phyloP scores from a whole-genome alignment of 305 asterid genomes.

The Fraxinus sp. region DNA sequence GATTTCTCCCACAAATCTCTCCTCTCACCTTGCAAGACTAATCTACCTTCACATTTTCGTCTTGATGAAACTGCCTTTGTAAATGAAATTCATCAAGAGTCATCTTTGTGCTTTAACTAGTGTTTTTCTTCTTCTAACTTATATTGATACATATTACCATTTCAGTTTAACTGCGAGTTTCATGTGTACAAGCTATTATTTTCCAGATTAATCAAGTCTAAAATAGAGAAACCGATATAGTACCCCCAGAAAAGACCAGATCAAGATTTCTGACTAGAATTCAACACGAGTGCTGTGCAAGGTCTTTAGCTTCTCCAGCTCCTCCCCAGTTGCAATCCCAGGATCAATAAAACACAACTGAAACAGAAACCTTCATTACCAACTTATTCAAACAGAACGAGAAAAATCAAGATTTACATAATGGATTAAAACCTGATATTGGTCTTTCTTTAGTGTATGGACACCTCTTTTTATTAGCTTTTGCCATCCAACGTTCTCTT shows the following conservation, averaged over 20 bases:
- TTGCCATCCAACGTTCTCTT: slow-evolving; percentile 72
- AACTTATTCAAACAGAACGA: slow-evolving; percentile 14
- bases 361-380: slow-evolving; percentile 23
- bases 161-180: background rate
- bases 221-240: background rate
- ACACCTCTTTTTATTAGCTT: slow-evolving; percentile 68
- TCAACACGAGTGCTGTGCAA: slow-evolving; percentile 47
- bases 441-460: slow-evolving; percentile 68
- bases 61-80: background rate
- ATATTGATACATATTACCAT: background rate
- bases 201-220: background rate
- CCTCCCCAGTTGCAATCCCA: slow-evolving; percentile 67
- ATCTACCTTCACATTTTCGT: background rate
- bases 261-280: slow-evolving; percentile 35
- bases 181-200: background rate
- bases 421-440: slow-evolving; percentile 59
- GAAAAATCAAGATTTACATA: background rate
- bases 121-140: background rate
- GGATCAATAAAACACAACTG: slow-evolving; percentile 71
- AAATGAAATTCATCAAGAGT: slow-evolving; percentile 1
- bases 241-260: background rate
- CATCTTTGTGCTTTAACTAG: background rate
- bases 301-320: slow-evolving; percentile 61
- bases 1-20: background rate
- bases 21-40: background rate